A percentile compares a stretch with the other conserved stretches of the same genome.
phyloP scores from a whole-genome alignment of 2,329 filamentous ascomycete species.

The Zarea fungicola region DNA sequence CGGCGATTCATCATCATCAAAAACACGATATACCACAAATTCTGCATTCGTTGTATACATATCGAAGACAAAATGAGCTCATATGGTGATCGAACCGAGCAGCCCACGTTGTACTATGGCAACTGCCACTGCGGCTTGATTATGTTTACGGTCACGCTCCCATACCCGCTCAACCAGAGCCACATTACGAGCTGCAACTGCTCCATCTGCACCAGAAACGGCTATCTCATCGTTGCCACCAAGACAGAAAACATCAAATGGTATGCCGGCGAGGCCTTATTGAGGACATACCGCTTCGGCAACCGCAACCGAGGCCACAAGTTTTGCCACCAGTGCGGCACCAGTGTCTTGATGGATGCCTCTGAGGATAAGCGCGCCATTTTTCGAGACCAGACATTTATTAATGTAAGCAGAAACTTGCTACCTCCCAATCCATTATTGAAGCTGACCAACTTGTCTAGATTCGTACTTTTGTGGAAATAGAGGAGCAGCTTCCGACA shows the following conservation, averaged over 20 bases:
- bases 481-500: too few species aligned
- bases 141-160: slow-evolving; percentile 1
- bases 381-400: neutral
- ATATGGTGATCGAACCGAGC: too few species aligned
- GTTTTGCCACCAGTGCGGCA: slow-evolving; percentile 9
- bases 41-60: too few species aligned
- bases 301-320: neutral
- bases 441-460: too few species aligned
- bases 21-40: too few species aligned
- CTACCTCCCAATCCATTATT: too few species aligned
- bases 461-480: slow-evolving; percentile 2
- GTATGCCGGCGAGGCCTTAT: neutral
- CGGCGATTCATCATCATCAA: too few species aligned
- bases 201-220: slow-evolving; percentile 10
- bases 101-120: too few species aligned
- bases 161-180: neutral
- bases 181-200: slow-evolving; percentile 3
- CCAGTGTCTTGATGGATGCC: slow-evolving; percentile 7
- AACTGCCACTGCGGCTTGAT: slow-evolving; percentile 9
- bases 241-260: neutral
- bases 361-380: neutral
- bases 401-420: neutral
- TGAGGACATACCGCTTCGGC: slow-evolving; percentile 3
- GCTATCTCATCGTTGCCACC: slow-evolving; percentile 2
- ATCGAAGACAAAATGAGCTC: too few species aligned